Base-by-base conservation (phyloP, 2,329 filamentous ascomycete species). In the Aspergillus pseudoviridinutans region DNA sequence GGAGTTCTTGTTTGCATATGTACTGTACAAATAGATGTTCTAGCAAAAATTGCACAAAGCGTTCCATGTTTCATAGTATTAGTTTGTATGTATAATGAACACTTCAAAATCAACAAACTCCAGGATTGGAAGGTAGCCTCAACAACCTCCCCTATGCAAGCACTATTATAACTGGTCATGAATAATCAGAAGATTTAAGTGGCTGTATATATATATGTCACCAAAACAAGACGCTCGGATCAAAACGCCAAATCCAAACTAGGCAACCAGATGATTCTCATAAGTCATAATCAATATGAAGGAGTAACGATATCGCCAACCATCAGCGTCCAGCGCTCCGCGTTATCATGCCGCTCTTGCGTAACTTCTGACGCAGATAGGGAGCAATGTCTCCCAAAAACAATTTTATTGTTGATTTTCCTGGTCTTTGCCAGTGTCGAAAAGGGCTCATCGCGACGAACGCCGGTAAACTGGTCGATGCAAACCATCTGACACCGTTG, bases 401-500 rank as follows among this genome's bases (percentile, higher is more conserved):
- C 89, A 2, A 97, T 88, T 74, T 92, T 92, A 1, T 92, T 91
- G 53, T 90, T 86, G 61, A 91, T 86, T 56, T 90, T 84, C 64
- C 94, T 84, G 10, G 91, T 96, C 78, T 95, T 96, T 1, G 90
- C 88, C 58, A 99, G 77, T 0, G 92, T 97, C 3, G 89, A 84
- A 69, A 94, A 96, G 0, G 94, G 94, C 72, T 97, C 94, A 61
- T 91, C 86, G 61, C 87, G 85, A 71, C 86, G 89, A 61, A 86
- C 81, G 0, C 87, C 92, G 12, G 88, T 96, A 50, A 86, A 79
- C 72, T 97, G 94, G 68, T 99, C 87, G 49, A 97, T 85, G 70
- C 93, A 97, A 9, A 99, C 88, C 92, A 99, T 97, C 72, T 96
- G 92, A 66, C 94, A 99, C 58, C 94, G 81, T 59, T 91, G 84